A percentile compares a stretch with the other conserved stretches of the same genome.
These are phyloP conservation scores for Claviceps fusiformis DNA, from an alignment of 2,329 filamentous ascomycete species.

Conservation along the genomic window DNA sequence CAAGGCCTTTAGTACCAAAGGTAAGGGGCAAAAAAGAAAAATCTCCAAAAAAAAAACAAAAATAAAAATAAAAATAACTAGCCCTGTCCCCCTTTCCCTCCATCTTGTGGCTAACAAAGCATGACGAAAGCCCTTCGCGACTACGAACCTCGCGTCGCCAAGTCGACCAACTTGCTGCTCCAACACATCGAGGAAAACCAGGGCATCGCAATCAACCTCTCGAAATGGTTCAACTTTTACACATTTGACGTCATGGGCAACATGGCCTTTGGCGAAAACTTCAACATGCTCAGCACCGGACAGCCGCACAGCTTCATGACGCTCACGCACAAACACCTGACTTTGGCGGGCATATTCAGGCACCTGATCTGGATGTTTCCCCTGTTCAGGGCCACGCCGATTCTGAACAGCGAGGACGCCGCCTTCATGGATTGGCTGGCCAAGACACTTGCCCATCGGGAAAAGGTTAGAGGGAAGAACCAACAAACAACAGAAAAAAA, in stretches of 20 bases:
- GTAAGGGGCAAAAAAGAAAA: constrained; percentile 5
- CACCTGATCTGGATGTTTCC: constrained; percentile 10
- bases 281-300: constrained; percentile 19
- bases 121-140: neutral
- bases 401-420: constrained; percentile 10
- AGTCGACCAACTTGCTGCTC: neutral
- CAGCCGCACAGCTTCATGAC: constrained; percentile 16
- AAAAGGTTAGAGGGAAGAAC: neutral
- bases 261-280: constrained; percentile 24
- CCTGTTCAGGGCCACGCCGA: constrained; percentile 10
- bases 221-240: constrained; percentile 21
- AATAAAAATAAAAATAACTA: neutral
- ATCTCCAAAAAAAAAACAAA: neutral
- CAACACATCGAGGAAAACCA: constrained; percentile 10
- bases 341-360: constrained; percentile 11
- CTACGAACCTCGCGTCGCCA: constrained; percentile 16
- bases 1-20: constrained; percentile 17
- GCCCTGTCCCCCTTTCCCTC: neutral
- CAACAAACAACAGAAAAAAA: no score
- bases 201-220: constrained; percentile 14
- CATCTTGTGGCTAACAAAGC: neutral
- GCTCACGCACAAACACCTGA: constrained; percentile 13
- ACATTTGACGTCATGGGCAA: constrained; percentile 29
- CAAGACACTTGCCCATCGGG: neutral
- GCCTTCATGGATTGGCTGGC: constrained; percentile 10